Evolutionary conservation across 768 basidiomycete genomes (phyloP), one percentile per base, ranked within the genome.

Genomic region (Panellus pusillus): DNA sequence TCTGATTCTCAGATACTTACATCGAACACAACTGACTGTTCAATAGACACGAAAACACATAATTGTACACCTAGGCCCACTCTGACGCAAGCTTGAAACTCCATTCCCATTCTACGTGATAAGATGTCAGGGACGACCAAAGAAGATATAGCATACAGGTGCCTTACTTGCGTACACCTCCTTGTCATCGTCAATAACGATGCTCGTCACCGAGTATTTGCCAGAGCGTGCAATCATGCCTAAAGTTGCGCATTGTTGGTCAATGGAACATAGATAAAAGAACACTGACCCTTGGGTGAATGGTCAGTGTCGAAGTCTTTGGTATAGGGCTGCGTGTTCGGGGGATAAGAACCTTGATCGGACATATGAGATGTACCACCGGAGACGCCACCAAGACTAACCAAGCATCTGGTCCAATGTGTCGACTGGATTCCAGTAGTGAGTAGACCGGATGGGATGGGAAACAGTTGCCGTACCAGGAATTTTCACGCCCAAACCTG

Each of bases 1-100:
- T 50, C 44, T 15, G 24, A 24, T 2, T 6, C 24, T 2, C 6
- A 24, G 2, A 24, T 24, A 24, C 6, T 43, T 46, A 41, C 39
- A 42, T 27, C 28, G 36, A 7, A 35, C 47, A 56, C 47, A 56
- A 51, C 37, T 28, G 51, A 55, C 45, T 45, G 24, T 18, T 44
- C 36, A 18, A 9, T 38, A 50, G 44, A 24, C 18, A 36, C 39
- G 38, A 31, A 29, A 58, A 57, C 49, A 45, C 46, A 44, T 42
- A 36, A 49, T 42, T n/a, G 15, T 46, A 18, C 18, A n/a, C 46
- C 65, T 68, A 88, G 32, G 32, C 32, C 95, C 95, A 98, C 61
- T 95, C 93, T 74, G 96, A 96, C 40, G 78, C 84, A 54, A 98
- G 79, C 69, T 93, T 96, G 80, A 98, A 97, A 20, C 66, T 70